These are phyloP conservation scores for Skeletonema menzelii DNA, from an alignment of 108 stramenopile species.

Conservation along the genomic window DNA sequence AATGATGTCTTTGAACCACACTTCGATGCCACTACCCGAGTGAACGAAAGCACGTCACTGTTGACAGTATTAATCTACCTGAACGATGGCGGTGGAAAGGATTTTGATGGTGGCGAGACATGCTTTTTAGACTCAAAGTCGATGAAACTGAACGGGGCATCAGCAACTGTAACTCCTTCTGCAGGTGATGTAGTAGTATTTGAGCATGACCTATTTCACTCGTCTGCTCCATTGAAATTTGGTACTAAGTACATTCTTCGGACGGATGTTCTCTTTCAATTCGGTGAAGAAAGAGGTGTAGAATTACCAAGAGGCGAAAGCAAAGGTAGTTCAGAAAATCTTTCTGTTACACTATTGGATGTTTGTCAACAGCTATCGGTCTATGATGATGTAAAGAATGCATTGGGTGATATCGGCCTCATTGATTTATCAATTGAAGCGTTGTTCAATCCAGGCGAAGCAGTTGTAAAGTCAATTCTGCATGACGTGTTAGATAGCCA, in stretches of 20 bases:
- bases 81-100: constrained; percentile 62
- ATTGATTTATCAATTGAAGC: constrained; percentile 36
- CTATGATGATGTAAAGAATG: constrained; percentile 3
- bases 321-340: not conserved
- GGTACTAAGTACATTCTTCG: constrained; percentile 79
- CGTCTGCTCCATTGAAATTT: constrained; percentile 54
- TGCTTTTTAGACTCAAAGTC: constrained; percentile 42
- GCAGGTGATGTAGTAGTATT: constrained; percentile 64
- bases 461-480: constrained; percentile 28
- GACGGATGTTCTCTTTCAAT: constrained; percentile 72
- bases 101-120: constrained; percentile 76
- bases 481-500: constrained; percentile 28
- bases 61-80: constrained; percentile 76
- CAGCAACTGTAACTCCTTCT: constrained; percentile 45
- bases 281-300: constrained; percentile 11
- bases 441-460: constrained; percentile 36
- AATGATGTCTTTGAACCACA: constrained; percentile 69
- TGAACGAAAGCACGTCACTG: constrained; percentile 35
- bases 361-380: constrained; percentile 31
- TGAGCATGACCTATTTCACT: constrained; percentile 79
- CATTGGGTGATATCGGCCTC: constrained; percentile 33
- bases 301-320: constrained; percentile 10
- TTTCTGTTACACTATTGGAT: constrained; percentile 28
- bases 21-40: constrained; percentile 75
- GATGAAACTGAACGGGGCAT: not conserved